Conservation (phyloP, 129 eudicot species). For the Flaveria trinervia region DNA sequence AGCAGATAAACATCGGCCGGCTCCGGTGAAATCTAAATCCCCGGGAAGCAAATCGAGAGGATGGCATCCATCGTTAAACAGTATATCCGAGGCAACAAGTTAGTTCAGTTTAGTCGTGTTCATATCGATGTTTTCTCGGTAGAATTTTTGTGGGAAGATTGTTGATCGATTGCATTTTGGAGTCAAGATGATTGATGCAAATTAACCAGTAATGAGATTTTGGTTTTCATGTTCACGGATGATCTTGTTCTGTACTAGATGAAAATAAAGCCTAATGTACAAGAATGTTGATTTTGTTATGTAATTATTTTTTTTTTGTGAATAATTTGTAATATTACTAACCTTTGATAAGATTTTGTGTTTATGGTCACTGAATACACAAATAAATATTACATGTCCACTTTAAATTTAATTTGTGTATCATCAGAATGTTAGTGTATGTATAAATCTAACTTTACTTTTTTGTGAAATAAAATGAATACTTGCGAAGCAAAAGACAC, state of each 20-base stretch:
- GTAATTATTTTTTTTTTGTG: constrained; percentile 6
- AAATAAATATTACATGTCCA: too few relatives aligned
- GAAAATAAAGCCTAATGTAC: background rate
- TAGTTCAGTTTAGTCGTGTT: constrained; percentile 29
- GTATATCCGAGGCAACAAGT: constrained; percentile 73
- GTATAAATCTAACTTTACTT: too few relatives aligned
- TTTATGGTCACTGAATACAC: too few relatives aligned
- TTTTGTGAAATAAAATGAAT: too few relatives aligned
- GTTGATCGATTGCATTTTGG: background rate
- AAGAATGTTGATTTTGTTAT: background rate
- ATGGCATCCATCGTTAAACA: constrained; percentile 81
- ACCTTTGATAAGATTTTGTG: background rate
- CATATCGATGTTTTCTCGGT: background rate
- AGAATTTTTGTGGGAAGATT: background rate
- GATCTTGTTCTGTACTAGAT: background rate
- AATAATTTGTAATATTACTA: background rate
- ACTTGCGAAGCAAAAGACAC: background rate
- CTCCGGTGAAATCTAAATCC: constrained; percentile 31
- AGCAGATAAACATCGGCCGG: constrained; percentile 44
- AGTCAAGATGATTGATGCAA: constrained; percentile 1
- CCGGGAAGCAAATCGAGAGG: constrained; percentile 46
- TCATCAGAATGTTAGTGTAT: too few relatives aligned
- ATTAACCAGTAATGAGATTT: background rate
- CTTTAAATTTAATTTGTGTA: too few relatives aligned
- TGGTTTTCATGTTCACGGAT: background rate